Evolutionary conservation across 1,284 basidiomycete genomes (phyloP), one percentile per base, ranked within the genome.

Genomic region (Mycena sp.): DNA sequence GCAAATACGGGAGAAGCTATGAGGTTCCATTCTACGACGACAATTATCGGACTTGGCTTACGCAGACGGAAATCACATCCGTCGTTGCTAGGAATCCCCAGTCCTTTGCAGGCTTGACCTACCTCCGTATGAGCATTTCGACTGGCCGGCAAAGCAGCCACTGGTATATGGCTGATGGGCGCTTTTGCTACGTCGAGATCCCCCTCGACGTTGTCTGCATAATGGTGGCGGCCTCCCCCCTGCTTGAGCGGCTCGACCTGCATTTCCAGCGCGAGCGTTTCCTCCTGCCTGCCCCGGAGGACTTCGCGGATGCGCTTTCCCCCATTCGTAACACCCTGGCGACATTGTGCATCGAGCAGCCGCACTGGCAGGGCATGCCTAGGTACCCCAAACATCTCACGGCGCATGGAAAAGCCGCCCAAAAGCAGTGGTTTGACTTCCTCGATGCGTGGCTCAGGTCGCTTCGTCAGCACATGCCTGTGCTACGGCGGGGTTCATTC

Each of bases 51-150:
- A 50, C 49, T 37, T 50, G 49, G 49, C 49, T 50, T 50, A 35
- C 49, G 23, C 16, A 37, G 21, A 26, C 30, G 49, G 49, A 50
- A 37, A 50, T 50, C 49, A 23, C 16, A 50, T 50, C 49, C 25
- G 25, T n/a, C 49, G 25, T 38, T 37, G 49, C 49, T 50, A 32
- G 49, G 32, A 38, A 50, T 50, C 32, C 49, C 32, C 32, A 37
- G 32, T 50, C 49, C 37, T 50, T 50, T 37, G 32, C 21, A 21
- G 32, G 32, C 21, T 50, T 50, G 49, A 50, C 49, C 32, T 50
- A 50, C 49, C 49, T 50, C 49, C 49, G 49, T 30, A 50, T 37
- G 30, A 50, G 21, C 49, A 50, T 50, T 25, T 50, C 49, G 49
- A 50, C 30, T 50, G 49, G 49, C 49, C 32, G 32, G 49, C 49